Percentiles rank a stretch among this genome's conserved stretches.
These are phyloP conservation scores for Kluyveromyces siamensis DNA, from an alignment of 805 yeast species.

Conservation along the genomic window DNA sequence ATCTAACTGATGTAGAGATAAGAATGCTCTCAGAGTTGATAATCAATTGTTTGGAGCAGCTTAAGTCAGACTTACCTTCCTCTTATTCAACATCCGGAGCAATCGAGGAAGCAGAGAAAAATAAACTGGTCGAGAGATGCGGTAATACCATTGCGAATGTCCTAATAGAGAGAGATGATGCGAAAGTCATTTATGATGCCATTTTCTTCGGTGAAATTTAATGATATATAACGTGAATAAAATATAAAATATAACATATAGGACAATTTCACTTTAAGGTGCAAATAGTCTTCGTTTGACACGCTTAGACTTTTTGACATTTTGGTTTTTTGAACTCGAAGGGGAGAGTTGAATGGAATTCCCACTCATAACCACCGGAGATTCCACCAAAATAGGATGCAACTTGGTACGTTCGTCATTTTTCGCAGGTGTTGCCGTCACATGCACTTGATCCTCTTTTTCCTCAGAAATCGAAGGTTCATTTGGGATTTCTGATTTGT, in stretches of 20 bases:
- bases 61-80: slow-evolving; percentile 31
- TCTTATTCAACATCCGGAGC: slow-evolving; percentile 30
- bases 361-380: slow-evolving; percentile 1
- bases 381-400: slow-evolving; percentile 13
- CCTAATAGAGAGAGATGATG: slow-evolving; percentile 39
- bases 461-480: not conserved
- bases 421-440: slow-evolving; percentile 22
- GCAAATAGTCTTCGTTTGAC: slow-evolving; percentile 32
- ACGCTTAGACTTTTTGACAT: slow-evolving; percentile 11
- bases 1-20: slow-evolving; percentile 37
- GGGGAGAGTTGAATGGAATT: not conserved
- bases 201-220: slow-evolving; percentile 61
- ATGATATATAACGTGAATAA: not conserved
- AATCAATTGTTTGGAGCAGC: slow-evolving; percentile 44
- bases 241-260: not conserved
- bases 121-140: slow-evolving; percentile 45
- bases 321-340: not conserved
- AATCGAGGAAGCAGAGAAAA: slow-evolving; percentile 28
- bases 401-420: slow-evolving; percentile 7
- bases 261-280: slow-evolving; percentile 12
- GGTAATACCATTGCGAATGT: slow-evolving; percentile 50
- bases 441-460: slow-evolving; percentile 11
- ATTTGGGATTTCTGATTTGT: slow-evolving; percentile 6
- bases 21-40: slow-evolving; percentile 40
- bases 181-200: slow-evolving; percentile 47